These are phyloP conservation scores for Monosporozyma aerobia DNA, from an alignment of 805 yeast genomes.

Conservation along the genomic window DNA sequence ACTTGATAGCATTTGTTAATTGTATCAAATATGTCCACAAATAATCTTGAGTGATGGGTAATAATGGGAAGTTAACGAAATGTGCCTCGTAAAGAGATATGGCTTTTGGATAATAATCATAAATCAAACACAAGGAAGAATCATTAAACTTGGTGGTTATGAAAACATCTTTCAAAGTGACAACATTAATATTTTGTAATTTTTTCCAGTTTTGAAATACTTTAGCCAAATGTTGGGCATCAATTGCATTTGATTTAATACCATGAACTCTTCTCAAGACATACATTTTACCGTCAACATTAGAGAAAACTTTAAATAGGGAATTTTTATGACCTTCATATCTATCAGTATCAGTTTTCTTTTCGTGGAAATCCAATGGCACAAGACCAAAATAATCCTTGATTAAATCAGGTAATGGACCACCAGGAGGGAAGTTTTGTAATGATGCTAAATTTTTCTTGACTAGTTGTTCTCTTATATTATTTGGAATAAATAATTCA, in stretches of 20 bases:
- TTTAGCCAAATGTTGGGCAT: constrained; percentile 48
- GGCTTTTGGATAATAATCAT: constrained; percentile 79
- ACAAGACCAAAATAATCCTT: constrained; percentile 75
- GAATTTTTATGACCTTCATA: constrained; percentile 50
- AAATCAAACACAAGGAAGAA: constrained; percentile 61
- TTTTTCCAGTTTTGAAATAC: constrained; percentile 60
- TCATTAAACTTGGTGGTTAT: constrained; percentile 82
- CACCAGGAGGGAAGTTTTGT: constrained; percentile 43
- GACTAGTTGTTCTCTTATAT: constrained; percentile 61
- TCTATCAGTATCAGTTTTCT: constrained; percentile 29
- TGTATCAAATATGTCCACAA: constrained; percentile 76
- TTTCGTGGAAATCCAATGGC: constrained; percentile 52
- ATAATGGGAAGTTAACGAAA: constrained; percentile 32
- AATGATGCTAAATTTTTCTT: constrained; percentile 73
- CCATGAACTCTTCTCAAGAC: constrained; percentile 66
- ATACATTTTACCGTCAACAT: constrained; percentile 68
- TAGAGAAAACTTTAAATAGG: constrained; percentile 72
- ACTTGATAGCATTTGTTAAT: constrained; percentile 56
- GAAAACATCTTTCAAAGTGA: constrained; percentile 69
- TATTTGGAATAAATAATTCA: constrained; percentile 61
- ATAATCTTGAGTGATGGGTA: constrained; percentile 45
- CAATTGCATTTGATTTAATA: constrained; percentile 35
- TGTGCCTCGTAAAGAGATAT: constrained; percentile 63
- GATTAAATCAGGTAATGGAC: constrained; percentile 61
- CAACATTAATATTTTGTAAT: constrained; percentile 43